phyloP scores from a whole-genome alignment of 345 rosid species.

The Firmiana major region DNA sequence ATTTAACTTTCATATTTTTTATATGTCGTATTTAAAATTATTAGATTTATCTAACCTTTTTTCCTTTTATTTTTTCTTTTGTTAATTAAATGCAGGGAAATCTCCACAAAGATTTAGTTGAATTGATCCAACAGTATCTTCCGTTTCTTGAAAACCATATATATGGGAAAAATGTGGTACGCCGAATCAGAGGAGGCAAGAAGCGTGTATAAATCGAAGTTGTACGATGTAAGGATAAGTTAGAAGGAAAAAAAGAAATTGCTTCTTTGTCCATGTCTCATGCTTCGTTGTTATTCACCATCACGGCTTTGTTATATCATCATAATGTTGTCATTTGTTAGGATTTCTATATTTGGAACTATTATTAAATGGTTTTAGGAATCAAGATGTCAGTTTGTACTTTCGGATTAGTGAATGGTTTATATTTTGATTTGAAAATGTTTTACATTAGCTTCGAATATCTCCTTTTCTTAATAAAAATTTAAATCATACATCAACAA shows the following conservation, averaged over 20 bases:
- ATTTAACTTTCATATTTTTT: too few relatives aligned
- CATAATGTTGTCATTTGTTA: not conserved
- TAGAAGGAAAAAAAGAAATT: not conserved
- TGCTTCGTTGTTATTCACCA: not conserved
- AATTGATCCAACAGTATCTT: not conserved
- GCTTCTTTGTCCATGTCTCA: not conserved
- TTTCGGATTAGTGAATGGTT: too few relatives aligned
- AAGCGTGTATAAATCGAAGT: not conserved
- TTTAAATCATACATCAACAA: not conserved
- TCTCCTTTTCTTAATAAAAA: not conserved
- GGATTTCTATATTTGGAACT: not conserved
- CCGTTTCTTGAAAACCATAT: slow-evolving; percentile 13
- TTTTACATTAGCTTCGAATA: too few relatives aligned
- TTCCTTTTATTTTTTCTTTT: too few relatives aligned
- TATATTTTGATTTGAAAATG: too few relatives aligned
- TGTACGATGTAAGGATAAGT: not conserved
- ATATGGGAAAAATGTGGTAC: slow-evolving; percentile 19
- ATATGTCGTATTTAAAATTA: too few relatives aligned
- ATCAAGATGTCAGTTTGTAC: too few relatives aligned
- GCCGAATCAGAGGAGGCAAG: not conserved
- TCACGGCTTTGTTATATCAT: too few relatives aligned
- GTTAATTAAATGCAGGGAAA: not conserved
- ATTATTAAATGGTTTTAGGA: too few relatives aligned
- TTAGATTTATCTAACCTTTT: too few relatives aligned
- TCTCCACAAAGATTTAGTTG: not conserved